Percentiles rank a stretch among this genome's conserved stretches.
phyloP scores from a whole-genome alignment of 1,139 yeast species.

The Arxiozyma telluris region DNA sequence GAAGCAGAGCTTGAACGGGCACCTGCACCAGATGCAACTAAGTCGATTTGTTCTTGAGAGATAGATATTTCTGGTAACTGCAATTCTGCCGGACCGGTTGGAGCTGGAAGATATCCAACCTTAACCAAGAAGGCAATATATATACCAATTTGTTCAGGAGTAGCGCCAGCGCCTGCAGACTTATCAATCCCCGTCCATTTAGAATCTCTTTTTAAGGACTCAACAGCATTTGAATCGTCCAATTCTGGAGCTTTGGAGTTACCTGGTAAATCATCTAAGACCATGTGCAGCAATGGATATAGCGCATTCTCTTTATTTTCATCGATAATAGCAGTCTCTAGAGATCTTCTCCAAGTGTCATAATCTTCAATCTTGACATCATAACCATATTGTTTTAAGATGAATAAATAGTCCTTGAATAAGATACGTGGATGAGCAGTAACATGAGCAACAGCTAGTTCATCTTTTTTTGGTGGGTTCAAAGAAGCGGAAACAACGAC shows the following conservation, averaged over 20 bases:
- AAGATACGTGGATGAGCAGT: slow-evolving; percentile 90
- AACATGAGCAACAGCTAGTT: slow-evolving; percentile 79
- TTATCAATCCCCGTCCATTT: slow-evolving; percentile 57
- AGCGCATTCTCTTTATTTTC: slow-evolving; percentile 72
- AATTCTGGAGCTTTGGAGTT: slow-evolving; percentile 92
- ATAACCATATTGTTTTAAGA: slow-evolving; percentile 66
- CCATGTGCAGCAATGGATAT: slow-evolving; percentile 89
- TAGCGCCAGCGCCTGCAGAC: slow-evolving; percentile 67
- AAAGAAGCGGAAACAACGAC: slow-evolving; percentile 78
- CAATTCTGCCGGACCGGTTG: slow-evolving; percentile 37
- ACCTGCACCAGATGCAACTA: slow-evolving; percentile 77
- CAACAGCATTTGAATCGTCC: slow-evolving; percentile 72
- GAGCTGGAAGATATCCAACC: slow-evolving; percentile 68
- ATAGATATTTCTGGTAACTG: slow-evolving; percentile 53
- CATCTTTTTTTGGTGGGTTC: slow-evolving; percentile 51
- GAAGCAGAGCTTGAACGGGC: slow-evolving; percentile 52
- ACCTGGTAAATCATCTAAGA: slow-evolving; percentile 81
- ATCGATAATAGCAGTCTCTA: slow-evolving; percentile 70
- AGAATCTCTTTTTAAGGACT: slow-evolving; percentile 52
- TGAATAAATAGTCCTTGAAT: slow-evolving; percentile 64
- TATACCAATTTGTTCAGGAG: slow-evolving; percentile 53
- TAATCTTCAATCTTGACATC: slow-evolving; percentile 54
- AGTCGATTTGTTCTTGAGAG: slow-evolving; percentile 49
- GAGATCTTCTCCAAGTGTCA: slow-evolving; percentile 63
- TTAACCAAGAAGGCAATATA: slow-evolving; percentile 73